Evolutionary conservation across 1,139 yeast genomes (phyloP).

Genomic region (Geotrichum europaeum): DNA sequence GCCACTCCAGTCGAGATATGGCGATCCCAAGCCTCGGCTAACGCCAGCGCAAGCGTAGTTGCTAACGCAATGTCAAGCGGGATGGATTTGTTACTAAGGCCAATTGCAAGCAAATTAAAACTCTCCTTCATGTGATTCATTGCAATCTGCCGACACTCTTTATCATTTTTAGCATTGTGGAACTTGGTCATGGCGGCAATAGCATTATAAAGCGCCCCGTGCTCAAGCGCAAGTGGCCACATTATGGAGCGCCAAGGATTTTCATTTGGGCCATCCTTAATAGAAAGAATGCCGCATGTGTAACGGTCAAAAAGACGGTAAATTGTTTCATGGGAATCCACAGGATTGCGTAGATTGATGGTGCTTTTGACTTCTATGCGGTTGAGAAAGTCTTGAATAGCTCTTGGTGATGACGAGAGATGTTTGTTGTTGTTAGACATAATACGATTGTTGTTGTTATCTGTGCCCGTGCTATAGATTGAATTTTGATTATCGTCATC

Average conservation of each 20-base stretch:
- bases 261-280: conserved; percentile 56
- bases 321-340: conserved; percentile 25
- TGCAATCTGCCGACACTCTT: conserved; percentile 45
- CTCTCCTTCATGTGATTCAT: conserved; percentile 55
- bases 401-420: not conserved
- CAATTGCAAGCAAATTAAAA: conserved; percentile 53
- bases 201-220: conserved; percentile 55
- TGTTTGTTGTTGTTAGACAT: not conserved
- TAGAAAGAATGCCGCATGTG: conserved; percentile 58
- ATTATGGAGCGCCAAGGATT: conserved; percentile 63
- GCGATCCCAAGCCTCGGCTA: conserved; percentile 65
- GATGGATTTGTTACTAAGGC: conserved; percentile 43
- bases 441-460: not conserved
- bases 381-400: conserved; percentile 3
- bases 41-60: conserved; percentile 56
- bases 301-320: conserved; percentile 37
- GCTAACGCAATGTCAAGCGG: conserved; percentile 64
- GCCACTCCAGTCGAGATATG: conserved; percentile 62
- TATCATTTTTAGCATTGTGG: conserved; percentile 49
- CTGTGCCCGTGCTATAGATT: not conserved
- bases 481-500: not conserved
- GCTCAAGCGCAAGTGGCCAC: conserved; percentile 49
- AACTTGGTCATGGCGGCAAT: conserved; percentile 61
- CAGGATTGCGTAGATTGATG: conserved; percentile 3
- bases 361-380: not conserved